Conservation (phyloP, 176 grass and related monocot genomes). For the Eleusine indica region DNA sequence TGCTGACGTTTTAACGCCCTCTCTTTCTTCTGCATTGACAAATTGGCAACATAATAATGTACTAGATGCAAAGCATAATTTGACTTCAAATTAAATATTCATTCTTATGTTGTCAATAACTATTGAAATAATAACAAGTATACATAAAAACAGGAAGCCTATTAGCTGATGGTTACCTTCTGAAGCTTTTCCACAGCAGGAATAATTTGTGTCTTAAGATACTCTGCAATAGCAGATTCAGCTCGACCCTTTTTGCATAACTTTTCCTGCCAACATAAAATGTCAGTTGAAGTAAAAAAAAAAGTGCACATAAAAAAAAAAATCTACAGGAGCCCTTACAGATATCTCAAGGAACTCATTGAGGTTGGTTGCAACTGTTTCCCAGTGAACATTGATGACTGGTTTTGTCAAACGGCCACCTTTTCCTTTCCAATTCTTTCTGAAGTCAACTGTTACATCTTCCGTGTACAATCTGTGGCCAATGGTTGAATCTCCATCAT, state of each 20-base stretch:
- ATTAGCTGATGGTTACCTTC: constrained; percentile 53
- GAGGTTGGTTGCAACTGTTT: constrained; percentile 79
- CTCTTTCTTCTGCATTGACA: constrained; percentile 68
- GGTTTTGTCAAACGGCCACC: constrained; percentile 61
- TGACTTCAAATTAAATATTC: constrained; percentile 28
- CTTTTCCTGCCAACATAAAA: constrained; percentile 59
- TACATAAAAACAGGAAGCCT: constrained; percentile 11
- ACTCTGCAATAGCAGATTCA: constrained; percentile 61
- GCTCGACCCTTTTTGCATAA: constrained; percentile 52
- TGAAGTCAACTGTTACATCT: constrained; percentile 54
- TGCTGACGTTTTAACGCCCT: constrained; percentile 69
- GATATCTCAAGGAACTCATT: constrained; percentile 85
- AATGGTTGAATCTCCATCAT: constrained; percentile 75
- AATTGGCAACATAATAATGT: constrained; percentile 18
- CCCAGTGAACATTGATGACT: constrained; percentile 64
- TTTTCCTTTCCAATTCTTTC: constrained; percentile 60
- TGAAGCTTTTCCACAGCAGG: constrained; percentile 70
- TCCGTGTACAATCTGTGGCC: constrained; percentile 89
- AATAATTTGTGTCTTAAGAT: constrained; percentile 60
- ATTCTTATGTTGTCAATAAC: not conserved
- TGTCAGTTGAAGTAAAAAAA: constrained; percentile 40
- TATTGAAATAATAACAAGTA: constrained; percentile 2
- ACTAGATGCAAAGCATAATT: constrained; percentile 32
- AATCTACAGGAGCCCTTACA: constrained; percentile 46
- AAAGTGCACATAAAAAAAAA: constrained; percentile 19